Evolutionary conservation across 2,329 filamentous ascomycete genomes (phyloP).

Genomic region (Cadophora malorum): DNA sequence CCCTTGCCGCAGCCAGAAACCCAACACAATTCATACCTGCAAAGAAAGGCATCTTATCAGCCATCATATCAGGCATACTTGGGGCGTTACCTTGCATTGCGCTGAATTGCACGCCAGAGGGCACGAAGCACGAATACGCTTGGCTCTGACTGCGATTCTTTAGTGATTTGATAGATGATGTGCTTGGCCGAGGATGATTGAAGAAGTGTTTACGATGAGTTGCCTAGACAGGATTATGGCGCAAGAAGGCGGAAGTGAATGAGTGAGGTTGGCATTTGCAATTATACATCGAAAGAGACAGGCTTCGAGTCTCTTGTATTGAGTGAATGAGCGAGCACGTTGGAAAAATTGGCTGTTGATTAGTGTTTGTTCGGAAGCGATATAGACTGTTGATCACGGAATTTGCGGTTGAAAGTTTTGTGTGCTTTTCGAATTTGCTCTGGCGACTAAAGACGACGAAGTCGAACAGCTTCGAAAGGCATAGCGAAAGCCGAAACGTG

Average conservation of each 20-base stretch:
- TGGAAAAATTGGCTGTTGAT: constrained; percentile 42
- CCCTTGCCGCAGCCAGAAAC: not conserved
- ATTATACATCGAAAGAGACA: constrained; percentile 33
- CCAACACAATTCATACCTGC: constrained; percentile 1
- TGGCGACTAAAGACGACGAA: constrained; percentile 46
- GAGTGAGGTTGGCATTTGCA: constrained; percentile 32
- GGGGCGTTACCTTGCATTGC: constrained; percentile 24
- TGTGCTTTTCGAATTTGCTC: constrained; percentile 44
- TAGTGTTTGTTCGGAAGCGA: constrained; percentile 26
- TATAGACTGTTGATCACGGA: constrained; percentile 40
- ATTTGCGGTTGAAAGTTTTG: constrained; percentile 40
- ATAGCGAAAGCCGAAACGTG: constrained; percentile 40
- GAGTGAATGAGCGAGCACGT: constrained; percentile 39
- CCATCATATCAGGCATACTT: constrained; percentile 15
- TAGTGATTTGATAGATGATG: not conserved
- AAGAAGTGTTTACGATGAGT: constrained; percentile 37
- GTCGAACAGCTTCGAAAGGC: constrained; percentile 43
- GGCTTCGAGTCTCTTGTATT: constrained; percentile 26
- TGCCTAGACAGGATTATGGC: constrained; percentile 36
- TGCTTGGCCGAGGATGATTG: not conserved
- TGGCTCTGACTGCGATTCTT: constrained; percentile 17
- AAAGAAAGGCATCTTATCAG: constrained; percentile 19
- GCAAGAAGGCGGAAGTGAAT: constrained; percentile 27
- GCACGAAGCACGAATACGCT: constrained; percentile 14
- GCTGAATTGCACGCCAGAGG: constrained; percentile 2